Evolutionary conservation across 768 basidiomycete species (phyloP), one percentile per base, ranked within the genome.

Genomic region (Termitomyces sp.): DNA sequence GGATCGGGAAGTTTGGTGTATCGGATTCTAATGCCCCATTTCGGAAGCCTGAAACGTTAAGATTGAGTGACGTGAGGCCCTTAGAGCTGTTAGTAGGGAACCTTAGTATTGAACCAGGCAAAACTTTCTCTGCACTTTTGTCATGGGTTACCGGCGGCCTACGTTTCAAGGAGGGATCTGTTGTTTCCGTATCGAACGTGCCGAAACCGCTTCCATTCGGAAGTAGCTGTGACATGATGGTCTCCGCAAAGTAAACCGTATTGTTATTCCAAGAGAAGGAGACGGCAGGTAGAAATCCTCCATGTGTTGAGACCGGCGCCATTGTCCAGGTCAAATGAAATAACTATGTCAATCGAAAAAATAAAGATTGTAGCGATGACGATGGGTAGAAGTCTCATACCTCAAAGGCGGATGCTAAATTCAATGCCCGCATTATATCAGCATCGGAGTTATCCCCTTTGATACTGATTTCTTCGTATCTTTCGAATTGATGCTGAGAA

Each of bases 1-100:
- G 64, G 59, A 42, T 73, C 64, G 5, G 73, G 65, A 16, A 76
- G 62, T 41, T 70, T 72, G 16, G 61, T 56, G 58, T 75, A 78
- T 37, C 68, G 70, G 4, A 72, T 73, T 20, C 76, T 65, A 20
- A 74, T 68, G 0, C 77, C 77, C 77, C 77, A 77, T 55, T 71
- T 65, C 18, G 76, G 72, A 58, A 72, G 73, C 51, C 75, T 75
- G 31, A 10, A 37, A 51, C 6, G 37, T 28, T 10, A 10, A n/a
- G 45, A 41, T 39, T 36, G 49, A 52, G 37, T 46, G 15, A 22
- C 13, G 15, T 7, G 18, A n/a, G 18, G 28, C n/a, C 44, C 49
- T 10, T 36, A 33, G n/a, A 28, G 51, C 10, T 28, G 34, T n/a
- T 2, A 7, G 46, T 15, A 9, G 6, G 22, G 22, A 28, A 74